Evolutionary conservation across 306 rosid genomes (phyloP).

Genomic region (Vicia faba): DNA sequence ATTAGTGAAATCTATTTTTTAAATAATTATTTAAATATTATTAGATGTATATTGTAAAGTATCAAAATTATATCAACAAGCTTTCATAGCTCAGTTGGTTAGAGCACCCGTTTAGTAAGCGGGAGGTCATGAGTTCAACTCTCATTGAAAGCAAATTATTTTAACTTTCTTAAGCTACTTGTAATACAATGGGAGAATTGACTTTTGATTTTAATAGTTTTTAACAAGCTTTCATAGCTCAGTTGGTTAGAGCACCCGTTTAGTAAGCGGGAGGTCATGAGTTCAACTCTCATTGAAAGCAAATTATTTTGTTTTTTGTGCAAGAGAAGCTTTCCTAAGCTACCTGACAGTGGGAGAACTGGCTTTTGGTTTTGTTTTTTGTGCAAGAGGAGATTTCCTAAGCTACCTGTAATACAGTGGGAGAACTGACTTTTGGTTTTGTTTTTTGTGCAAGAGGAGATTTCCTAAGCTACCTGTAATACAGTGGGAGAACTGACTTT

Average conservation of each 20-base stretch:
- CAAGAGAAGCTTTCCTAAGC: too few species aligned
- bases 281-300: slow-evolving; percentile 61
- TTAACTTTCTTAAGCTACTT: too few species aligned
- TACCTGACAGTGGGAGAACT: too few species aligned
- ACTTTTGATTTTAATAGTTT: too few species aligned
- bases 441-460: too few species aligned
- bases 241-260: slow-evolving; percentile 68
- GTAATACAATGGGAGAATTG: too few species aligned
- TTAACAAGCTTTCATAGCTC: slow-evolving; percentile 57
- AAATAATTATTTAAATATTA: not conserved
- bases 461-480: too few species aligned
- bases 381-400: too few species aligned
- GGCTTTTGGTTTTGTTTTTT: too few species aligned
- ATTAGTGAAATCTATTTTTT: not conserved
- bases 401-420: too few species aligned
- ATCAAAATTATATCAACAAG: rapidly evolving
- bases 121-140: slow-evolving; percentile 67
- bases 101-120: slow-evolving; percentile 69
- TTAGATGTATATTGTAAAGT: rapidly evolving
- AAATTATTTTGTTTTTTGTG: not conserved
- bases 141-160: slow-evolving; percentile 48
- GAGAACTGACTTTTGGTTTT: too few species aligned
- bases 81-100: slow-evolving; percentile 68
- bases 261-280: slow-evolving; percentile 71
- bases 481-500: too few species aligned